phyloP scores from a whole-genome alignment of 495 filamentous ascomycete genomes.

The Penicillium diatomitis region DNA sequence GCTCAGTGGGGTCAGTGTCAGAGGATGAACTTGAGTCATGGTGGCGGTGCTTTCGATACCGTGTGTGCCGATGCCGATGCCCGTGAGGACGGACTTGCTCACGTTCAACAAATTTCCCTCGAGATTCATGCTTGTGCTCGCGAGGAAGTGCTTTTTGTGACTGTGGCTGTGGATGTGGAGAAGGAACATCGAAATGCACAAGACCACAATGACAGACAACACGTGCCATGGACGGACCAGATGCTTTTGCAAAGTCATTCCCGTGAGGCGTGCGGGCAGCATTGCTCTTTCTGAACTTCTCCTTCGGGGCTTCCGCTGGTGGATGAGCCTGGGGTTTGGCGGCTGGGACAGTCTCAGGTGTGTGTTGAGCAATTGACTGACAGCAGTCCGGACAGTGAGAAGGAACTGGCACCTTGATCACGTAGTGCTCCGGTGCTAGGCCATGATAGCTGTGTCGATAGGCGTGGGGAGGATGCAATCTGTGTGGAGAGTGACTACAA shows the following conservation, averaged over 20 bases:
- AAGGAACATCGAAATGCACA: not conserved
- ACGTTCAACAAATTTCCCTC: not conserved
- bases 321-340: not conserved
- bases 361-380: not conserved
- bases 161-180: too few species aligned
- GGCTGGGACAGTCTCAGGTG: too few species aligned
- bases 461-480: not conserved
- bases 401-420: not conserved
- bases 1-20: not conserved
- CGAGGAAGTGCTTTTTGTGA: not conserved
- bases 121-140: not conserved
- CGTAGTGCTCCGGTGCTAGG: not conserved
- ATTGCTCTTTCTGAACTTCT: not conserved
- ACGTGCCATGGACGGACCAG: not conserved
- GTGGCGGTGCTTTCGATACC: not conserved
- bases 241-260: not conserved
- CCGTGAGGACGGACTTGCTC: not conserved
- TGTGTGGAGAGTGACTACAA: not conserved
- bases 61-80: not conserved
- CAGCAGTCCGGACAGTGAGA: not conserved
- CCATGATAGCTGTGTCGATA: not conserved
- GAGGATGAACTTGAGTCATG: not conserved
- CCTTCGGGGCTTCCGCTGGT: not conserved
- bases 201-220: not conserved
- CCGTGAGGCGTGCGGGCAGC: not conserved